These are phyloP conservation scores for Penicillium pancosmium DNA, from an alignment of 495 filamentous ascomycete genomes.

Conservation along the genomic window DNA sequence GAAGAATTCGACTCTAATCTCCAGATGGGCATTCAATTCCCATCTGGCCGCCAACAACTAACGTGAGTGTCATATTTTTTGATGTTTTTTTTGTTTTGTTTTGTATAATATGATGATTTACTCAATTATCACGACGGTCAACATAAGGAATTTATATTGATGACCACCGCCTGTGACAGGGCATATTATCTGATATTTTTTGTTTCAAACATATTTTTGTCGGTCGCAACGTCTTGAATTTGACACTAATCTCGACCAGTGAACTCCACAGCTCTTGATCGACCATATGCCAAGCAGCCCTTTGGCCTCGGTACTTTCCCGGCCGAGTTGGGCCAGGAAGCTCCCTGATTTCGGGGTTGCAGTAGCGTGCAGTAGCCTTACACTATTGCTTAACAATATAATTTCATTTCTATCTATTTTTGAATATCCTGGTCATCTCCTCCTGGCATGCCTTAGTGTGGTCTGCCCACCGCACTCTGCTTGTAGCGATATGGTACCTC, in stretches of 20 bases:
- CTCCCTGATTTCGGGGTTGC: conserved; percentile 1
- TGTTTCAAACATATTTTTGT: conserved; percentile 14
- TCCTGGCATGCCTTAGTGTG: neutral
- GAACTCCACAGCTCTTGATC: conserved; percentile 1
- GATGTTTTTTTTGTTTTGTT: conserved; percentile 3
- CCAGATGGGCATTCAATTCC: too few relatives aligned
- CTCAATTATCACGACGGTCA: conserved; percentile 94
- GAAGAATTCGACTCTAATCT: neutral
- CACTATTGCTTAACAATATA: conserved; percentile 10
- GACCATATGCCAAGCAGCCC: neutral
- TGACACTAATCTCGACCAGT: conserved; percentile 29
- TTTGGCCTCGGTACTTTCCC: conserved; percentile 3
- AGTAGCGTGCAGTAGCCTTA: conserved; percentile 19
- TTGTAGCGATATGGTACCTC: neutral
- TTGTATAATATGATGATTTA: conserved; percentile 71
- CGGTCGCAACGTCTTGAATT: conserved; percentile 15
- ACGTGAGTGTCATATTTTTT: conserved; percentile 29
- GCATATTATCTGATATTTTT: conserved; percentile 62
- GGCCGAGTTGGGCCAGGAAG: conserved; percentile 6
- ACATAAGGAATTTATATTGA: conserved; percentile 84
- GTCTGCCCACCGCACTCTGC: neutral
- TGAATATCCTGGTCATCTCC: neutral
- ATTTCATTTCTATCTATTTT: neutral
- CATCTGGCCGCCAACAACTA: neutral
- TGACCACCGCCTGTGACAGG: conserved; percentile 90